A percentile compares a stretch with the other conserved stretches of the same genome.
These are phyloP conservation scores for Jimgerdemannia lactiflua DNA, from an alignment of 192 early-diverging fungal genomes.

Conservation along the genomic window DNA sequence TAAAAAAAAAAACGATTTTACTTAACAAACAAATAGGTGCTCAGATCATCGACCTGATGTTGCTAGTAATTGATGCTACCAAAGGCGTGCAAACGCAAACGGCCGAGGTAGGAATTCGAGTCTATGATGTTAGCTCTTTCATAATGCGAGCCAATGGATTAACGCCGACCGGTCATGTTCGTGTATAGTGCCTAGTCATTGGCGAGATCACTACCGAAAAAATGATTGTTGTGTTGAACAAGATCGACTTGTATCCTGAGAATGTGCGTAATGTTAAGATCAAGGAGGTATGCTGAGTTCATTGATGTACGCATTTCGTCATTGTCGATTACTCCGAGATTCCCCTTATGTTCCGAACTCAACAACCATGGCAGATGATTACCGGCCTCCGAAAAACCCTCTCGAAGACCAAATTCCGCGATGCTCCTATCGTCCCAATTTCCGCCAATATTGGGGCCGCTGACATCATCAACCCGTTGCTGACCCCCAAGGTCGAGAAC, in stretches of 20 bases:
- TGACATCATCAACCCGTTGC: background rate
- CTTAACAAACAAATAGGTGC: background rate
- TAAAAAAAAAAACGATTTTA: no score
- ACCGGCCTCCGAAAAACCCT: slow-evolving; percentile 1
- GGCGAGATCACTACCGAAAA: slow-evolving; percentile 1
- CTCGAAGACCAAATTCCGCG: slow-evolving; percentile 1
- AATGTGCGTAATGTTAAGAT: background rate
- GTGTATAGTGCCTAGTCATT: slow-evolving; percentile 4
- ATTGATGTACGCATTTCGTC: background rate
- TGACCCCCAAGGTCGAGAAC: background rate
- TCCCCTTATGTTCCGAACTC: no score
- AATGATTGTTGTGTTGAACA: slow-evolving; percentile 2
- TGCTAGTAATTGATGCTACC: background rate
- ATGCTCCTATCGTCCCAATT: background rate
- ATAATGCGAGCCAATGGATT: no score
- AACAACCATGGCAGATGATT: background rate
- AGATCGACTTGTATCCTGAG: slow-evolving; percentile 1
- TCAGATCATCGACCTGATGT: slow-evolving; percentile 3
- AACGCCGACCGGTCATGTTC: background rate
- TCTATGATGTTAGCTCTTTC: background rate
- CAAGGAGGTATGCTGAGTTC: background rate
- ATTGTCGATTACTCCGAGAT: background rate
- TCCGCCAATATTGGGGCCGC: background rate
- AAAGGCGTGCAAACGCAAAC: slow-evolving; percentile 4
- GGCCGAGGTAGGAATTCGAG: background rate